Evolutionary conservation across 192 early-diverging fungal genomes (phyloP), one percentile per base, ranked within the genome.

Genomic region (Phlyctochytrium arcticum): DNA sequence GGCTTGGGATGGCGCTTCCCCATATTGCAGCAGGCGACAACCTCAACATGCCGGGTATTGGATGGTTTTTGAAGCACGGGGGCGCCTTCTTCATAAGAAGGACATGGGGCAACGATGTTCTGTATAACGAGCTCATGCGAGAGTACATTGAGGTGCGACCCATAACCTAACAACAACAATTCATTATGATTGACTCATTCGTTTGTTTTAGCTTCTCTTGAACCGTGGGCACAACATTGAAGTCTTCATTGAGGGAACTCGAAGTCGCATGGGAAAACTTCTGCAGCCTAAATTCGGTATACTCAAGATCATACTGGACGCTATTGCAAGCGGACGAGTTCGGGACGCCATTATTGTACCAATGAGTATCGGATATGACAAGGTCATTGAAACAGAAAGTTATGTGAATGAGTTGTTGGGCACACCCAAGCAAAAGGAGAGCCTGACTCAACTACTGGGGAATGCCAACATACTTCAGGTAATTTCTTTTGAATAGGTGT

Each of bases 21-120:
- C 89, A 91, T 54, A 93, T 93, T 69, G 87, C 88, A 30, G 91
- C 91, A 31, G 91, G 91, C 17, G 85, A 93, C 47, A 93, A 93
- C 75, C 71, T 93, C 50, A 86, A 93, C 60, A 75, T 93, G 72
- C 89, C 89, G 3, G 61, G 85, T 19, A 78, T 93, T 42, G 91
- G 91, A 29, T 69, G 65, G 27, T 47, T 89, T 0, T 67, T 93
- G 35, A 85, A 83, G 24, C 72, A 78, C 3, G 76, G 75, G 47
- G 91, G 91, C 1, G 91, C 89, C 2, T 89, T 91, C 65, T 93
- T 87, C 68, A 93, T 93, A 49, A 77, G 89, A 5, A 73, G 91
- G 6, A 70, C 80, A 47, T 93, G 89, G 89, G 88, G 88, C 3
- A 86, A 88, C 51, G 89, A 91, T 60, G 71, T 71, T 31, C 57